Conservation (phyloP, 805 yeast species). For the Cyberlindnera xylosilytica region DNA sequence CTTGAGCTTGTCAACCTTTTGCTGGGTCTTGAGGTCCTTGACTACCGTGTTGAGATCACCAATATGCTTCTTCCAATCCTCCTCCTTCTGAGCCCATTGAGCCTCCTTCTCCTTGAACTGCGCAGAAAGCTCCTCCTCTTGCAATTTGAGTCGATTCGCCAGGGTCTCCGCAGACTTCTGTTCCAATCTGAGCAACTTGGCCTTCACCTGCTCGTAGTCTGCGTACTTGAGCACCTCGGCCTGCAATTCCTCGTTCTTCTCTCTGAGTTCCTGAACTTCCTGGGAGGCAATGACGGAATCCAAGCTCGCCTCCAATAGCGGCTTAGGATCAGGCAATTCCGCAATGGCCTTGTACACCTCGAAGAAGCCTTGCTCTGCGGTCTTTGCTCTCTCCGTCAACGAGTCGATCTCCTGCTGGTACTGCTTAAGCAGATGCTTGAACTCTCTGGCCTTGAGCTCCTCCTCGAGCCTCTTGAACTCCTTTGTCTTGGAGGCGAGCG, state of each 20-base stretch:
- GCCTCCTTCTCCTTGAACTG: conserved; percentile 69
- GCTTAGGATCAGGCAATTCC: conserved; percentile 92
- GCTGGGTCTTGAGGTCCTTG: conserved; percentile 60
- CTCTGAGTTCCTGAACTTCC: conserved; percentile 49
- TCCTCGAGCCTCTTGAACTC: conserved; percentile 72
- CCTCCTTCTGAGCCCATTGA: conserved; percentile 62
- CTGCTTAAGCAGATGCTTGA: conserved; percentile 63
- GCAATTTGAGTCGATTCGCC: conserved; percentile 55
- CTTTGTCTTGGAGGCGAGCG: conserved; percentile 81
- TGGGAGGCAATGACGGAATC: conserved; percentile 56
- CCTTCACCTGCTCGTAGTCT: conserved; percentile 75
- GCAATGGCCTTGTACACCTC: conserved; percentile 71
- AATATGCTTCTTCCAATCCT: conserved; percentile 47
- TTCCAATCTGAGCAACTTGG: conserved; percentile 57
- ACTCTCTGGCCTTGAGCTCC: conserved; percentile 59
- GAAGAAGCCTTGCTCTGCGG: conserved; percentile 69
- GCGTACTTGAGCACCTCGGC: conserved; percentile 62
- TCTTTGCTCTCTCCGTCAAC: conserved; percentile 73
- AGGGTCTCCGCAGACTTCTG: conserved; percentile 55
- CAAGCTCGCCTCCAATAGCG: conserved; percentile 66
- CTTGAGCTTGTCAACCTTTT: conserved; percentile 31
- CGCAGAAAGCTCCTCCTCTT: conserved; percentile 70
- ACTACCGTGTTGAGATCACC: conserved; percentile 51
- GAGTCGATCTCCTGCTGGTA: conserved; percentile 89
- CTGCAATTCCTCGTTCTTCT: conserved; percentile 48